Conservation (phyloP, 805 yeast genomes). For the Saccharomycopsis sp. region DNA sequence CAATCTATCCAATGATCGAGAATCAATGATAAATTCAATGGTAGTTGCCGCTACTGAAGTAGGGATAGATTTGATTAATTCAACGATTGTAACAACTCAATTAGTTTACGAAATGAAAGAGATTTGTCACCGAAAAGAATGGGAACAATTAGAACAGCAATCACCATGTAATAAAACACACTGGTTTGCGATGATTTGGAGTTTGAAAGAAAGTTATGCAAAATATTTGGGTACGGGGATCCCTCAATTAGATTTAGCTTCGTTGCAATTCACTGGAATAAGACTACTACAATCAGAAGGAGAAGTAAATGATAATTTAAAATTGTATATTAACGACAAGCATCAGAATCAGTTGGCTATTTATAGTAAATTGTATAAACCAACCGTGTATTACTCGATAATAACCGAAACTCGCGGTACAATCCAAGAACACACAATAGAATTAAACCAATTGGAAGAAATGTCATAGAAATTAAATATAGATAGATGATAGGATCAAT, state of each 20-base stretch:
- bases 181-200: constrained; percentile 18
- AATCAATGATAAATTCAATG: constrained; percentile 16
- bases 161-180: neutral
- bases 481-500: no score
- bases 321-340: constrained; percentile 6
- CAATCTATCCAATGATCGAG: constrained; percentile 20
- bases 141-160: neutral
- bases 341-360: constrained; percentile 1
- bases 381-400: constrained; percentile 11
- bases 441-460: no score
- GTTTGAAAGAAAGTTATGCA: constrained; percentile 19
- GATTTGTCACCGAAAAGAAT: constrained; percentile 10
- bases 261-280: constrained; percentile 6
- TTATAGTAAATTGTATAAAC: constrained; percentile 2
- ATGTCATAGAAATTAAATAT: no score
- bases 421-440: no score
- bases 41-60: constrained; percentile 1
- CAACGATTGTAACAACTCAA: neutral
- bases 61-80: constrained; percentile 19
- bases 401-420: no score
- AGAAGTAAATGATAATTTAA: neutral
- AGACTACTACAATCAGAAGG: neutral
- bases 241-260: constrained; percentile 6
- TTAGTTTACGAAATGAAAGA: constrained; percentile 6
- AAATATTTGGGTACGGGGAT: constrained; percentile 20